These are phyloP conservation scores for Pseudopithomyces maydicus DNA, from an alignment of 2,329 filamentous ascomycete species.

Conservation along the genomic window DNA sequence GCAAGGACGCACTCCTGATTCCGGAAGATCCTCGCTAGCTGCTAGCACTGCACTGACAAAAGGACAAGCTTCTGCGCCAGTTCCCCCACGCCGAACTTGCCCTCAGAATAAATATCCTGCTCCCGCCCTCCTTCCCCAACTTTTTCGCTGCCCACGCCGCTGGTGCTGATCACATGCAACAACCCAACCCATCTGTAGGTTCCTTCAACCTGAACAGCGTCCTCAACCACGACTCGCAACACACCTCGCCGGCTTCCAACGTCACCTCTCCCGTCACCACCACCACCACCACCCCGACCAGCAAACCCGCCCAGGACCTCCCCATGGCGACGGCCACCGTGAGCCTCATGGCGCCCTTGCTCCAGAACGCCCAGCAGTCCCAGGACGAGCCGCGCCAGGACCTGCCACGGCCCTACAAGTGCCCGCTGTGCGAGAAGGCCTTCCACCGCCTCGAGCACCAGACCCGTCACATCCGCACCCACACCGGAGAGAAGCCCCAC, in stretches of 20 bases:
- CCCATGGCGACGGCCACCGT: constrained; percentile 53
- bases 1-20: constrained; percentile 26
- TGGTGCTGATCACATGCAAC: constrained; percentile 46
- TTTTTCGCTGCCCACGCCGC: constrained; percentile 31
- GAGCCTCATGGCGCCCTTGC: constrained; percentile 60
- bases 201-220: constrained; percentile 42
- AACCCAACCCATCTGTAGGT: constrained; percentile 39
- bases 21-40: constrained; percentile 36
- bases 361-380: constrained; percentile 58
- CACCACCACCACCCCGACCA: constrained; percentile 6
- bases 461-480: constrained; percentile 88
- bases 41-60: constrained; percentile 26
- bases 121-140: constrained; percentile 43
- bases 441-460: constrained; percentile 98
- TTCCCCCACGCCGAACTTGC: constrained; percentile 32
- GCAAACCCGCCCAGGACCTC: constrained; percentile 11
- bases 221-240: constrained; percentile 39
- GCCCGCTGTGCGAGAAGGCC: constrained; percentile 95
- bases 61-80: constrained; percentile 31
- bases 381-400: constrained; percentile 71
- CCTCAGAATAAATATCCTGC: constrained; percentile 42
- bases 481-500: constrained; percentile 98
- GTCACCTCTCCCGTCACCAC: constrained; percentile 11
- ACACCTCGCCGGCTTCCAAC: constrained; percentile 10
- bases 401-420: constrained; percentile 96